Evolutionary conservation across 805 yeast species (phyloP), one percentile per base, ranked within the genome.

Genomic region (Saccharomycopsis oosterbeekiorum): DNA sequence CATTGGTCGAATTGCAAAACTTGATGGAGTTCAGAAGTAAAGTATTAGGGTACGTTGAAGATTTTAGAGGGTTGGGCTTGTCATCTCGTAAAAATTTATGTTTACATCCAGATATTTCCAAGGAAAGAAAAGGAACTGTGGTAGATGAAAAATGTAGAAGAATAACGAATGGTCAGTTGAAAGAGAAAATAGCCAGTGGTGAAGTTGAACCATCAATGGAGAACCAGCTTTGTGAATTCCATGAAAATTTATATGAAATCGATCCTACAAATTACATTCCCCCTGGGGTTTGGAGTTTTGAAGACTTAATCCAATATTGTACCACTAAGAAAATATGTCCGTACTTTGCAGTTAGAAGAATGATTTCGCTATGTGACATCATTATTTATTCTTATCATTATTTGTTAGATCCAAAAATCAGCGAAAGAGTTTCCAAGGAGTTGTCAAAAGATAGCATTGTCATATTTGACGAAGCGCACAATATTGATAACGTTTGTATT

Each of bases 401-500:
- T 78, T 76, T 94, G 62, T 78, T 94, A 67, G 99, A 94, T 71
- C 99, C 99, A 21, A 94, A 94, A 70, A 94, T 94, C 71, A 94
- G 98, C 1, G 97, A 91, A 66, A 78, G 99, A 64, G 99, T 94
- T 21, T 91, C 97, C 4, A 83, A 80, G 65, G 98, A 94, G 70
- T 80, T 94, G 58, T 88, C 96, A 19, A 89, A 91, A 67, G 98
- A 94, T 69, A 82, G 96, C 60, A 94, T 94, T 63, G 88, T 94
- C 64, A 96, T 94, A 47, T 94, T 94, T 70, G 99, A 94, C 75
- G 99, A 94, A 76, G 99, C 99, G 56, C 99, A 94, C 73, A 94
- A 94, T 74, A 94, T 94, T 61, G 99, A 94, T 78, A 94, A 94
- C 78, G 99, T 94, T 61, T 94, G 99, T 76, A 94, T 94, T 62